These are phyloP conservation scores for Fraxinus ornus DNA, from an alignment of 305 asterid species.

Conservation along the genomic window DNA sequence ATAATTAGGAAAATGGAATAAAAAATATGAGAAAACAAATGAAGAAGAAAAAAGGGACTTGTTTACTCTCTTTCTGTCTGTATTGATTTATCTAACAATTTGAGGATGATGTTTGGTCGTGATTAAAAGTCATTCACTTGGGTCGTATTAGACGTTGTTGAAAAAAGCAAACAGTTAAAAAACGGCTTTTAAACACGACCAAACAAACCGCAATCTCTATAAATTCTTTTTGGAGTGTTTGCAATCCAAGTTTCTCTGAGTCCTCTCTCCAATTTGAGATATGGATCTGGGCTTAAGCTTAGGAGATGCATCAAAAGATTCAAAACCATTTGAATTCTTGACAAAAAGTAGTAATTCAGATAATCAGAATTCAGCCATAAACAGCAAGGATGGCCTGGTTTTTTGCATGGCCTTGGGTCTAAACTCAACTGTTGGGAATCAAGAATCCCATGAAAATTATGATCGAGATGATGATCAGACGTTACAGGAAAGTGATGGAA, in stretches of 20 bases:
- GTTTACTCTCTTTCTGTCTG: not conserved
- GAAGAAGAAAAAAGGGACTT: not conserved
- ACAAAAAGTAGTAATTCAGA: not conserved
- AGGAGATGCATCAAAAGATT: constrained; percentile 1
- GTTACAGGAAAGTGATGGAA: not conserved
- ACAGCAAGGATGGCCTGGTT: not conserved
- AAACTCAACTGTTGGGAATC: not conserved
- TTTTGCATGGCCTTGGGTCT: constrained; percentile 14
- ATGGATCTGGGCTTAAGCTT: constrained; percentile 17
- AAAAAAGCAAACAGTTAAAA: not conserved
- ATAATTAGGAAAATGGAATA: not conserved
- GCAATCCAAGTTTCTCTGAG: not conserved
- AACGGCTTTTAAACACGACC: not conserved
- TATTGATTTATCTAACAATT: not conserved
- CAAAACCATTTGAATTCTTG: not conserved
- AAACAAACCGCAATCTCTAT: not conserved
- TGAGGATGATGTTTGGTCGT: not conserved
- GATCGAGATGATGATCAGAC: not conserved
- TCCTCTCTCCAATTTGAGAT: not conserved
- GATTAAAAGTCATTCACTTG: not conserved
- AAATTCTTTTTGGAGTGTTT: not conserved
- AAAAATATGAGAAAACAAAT: not conserved
- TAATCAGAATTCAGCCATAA: not conserved
- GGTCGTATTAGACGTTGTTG: not conserved
- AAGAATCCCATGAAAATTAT: not conserved